Base-by-base conservation (phyloP, 139 green algal species). In the Coccomyxa sp. region DNA sequence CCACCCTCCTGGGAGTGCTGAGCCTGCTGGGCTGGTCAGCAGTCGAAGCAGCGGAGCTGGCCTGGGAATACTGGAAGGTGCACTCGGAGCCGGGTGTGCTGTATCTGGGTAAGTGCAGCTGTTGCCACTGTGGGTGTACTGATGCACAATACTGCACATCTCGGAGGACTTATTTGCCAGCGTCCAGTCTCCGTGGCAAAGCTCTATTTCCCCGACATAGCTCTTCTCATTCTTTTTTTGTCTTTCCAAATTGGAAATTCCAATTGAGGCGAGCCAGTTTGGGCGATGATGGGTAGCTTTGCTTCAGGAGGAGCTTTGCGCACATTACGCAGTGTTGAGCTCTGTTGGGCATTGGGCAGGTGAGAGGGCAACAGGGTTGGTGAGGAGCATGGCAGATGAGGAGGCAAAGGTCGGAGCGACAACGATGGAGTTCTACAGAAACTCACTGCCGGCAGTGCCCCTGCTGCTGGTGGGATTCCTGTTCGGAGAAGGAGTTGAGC, bases 391-490 rank as follows among this genome's bases (percentile, higher is more conserved):
- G 45, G 45, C 28, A 25, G 85, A 88, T 10, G 79, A 85, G n/a
- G 87, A 92, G 81, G 84, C 58, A 0, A 63, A 60, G 30, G 68
- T 90, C n/a, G 77, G 79, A 10, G 16, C 76, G 0, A 59, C 81
- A 27, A 88, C 75, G 0, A 25, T 83, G 21, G 78, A 76, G 11
- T 83, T 89, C 3, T 25, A 88, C 79, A 30, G 63, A 30, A 68
- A 86, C 18, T 28, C 79, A 58, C 57, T 92, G 81, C 87, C 89
- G 0, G 80, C 86, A 15, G 60, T 88, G 67, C 87, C 89, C 9
- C n/a, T 87, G 1, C 83, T 92, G 68, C 57, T 92, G 78, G 71
- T 90, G n/a, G 89, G 89, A 18, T 85, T 92, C 78, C 14, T 89
- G 38, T 82, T 81, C 58, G 25, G 86, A 16, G 89, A 92, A 58